These are phyloP conservation scores for Kalmusia sp. DNA, from an alignment of 2,329 filamentous ascomycete species.

Conservation along the genomic window DNA sequence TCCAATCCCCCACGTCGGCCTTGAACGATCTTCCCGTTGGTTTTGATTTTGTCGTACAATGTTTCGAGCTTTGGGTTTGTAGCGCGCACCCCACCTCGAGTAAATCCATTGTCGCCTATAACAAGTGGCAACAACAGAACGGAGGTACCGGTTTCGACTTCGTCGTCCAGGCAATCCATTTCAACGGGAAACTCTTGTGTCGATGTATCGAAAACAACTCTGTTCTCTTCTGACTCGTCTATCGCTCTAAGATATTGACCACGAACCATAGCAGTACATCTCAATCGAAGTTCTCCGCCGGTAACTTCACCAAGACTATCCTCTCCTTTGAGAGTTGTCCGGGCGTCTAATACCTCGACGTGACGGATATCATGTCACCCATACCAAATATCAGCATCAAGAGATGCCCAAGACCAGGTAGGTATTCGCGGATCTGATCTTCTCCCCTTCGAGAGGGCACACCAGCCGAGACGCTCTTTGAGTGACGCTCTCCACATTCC, in stretches of 20 bases:
- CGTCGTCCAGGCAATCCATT: not conserved
- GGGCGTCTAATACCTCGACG: not conserved
- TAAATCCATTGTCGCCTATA: not conserved
- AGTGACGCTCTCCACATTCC: slow-evolving; percentile 9
- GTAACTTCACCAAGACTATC: not conserved
- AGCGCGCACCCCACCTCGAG: not conserved
- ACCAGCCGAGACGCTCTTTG: too few species aligned
- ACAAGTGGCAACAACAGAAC: not conserved
- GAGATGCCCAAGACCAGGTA: too few species aligned
- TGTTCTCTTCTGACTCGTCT: not conserved
- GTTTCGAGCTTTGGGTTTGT: not conserved
- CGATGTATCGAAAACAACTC: not conserved
- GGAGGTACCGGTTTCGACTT: not conserved
- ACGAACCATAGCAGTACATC: not conserved
- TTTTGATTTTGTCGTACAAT: not conserved
- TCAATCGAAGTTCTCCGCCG: not conserved
- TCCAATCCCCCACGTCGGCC: not conserved
- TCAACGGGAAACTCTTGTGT: not conserved
- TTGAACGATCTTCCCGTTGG: not conserved
- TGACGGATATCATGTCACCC: not conserved
- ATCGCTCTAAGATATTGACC: not conserved
- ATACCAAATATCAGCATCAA: too few species aligned
- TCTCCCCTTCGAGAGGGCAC: too few species aligned
- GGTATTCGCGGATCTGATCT: not conserved
- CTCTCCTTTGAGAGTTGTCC: not conserved